These are phyloP conservation scores for Pelargonium nanum DNA, from an alignment of 345 rosid genomes.

Conservation along the genomic window DNA sequence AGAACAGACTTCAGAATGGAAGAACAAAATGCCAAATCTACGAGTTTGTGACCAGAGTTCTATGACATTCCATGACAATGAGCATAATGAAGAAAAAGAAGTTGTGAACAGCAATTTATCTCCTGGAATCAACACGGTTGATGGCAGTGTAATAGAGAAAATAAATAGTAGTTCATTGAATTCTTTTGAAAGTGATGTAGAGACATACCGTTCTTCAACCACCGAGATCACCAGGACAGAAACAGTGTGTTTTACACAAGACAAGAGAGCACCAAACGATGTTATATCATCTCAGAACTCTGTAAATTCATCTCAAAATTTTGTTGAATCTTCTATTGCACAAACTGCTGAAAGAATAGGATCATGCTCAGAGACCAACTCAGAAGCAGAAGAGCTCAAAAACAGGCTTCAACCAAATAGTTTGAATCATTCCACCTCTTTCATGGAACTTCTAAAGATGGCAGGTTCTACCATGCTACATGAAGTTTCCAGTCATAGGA, in stretches of 20 bases:
- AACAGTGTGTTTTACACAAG: background rate
- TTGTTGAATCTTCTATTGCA: constrained; percentile 26
- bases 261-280: constrained; percentile 11
- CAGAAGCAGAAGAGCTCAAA: constrained; percentile 25
- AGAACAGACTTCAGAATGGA: constrained; percentile 37
- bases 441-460: constrained; percentile 42
- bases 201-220: constrained; percentile 22
- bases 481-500: constrained; percentile 19
- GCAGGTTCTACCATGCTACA: constrained; percentile 27
- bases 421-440: constrained; percentile 24
- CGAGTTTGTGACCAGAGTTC: constrained; percentile 34
- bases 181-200: constrained; percentile 15
- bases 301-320: constrained; percentile 37
- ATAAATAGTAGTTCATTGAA: constrained; percentile 18
- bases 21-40: constrained; percentile 23
- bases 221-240: constrained; percentile 19
- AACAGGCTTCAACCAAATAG: constrained; percentile 11
- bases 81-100: constrained; percentile 40
- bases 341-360: constrained; percentile 42
- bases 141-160: constrained; percentile 25
- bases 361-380: constrained; percentile 36
- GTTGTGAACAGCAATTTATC: constrained; percentile 32
- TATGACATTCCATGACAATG: constrained; percentile 24
- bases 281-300: constrained; percentile 48
- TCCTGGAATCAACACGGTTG: constrained; percentile 29